Conservation (phyloP, 345 rosid species). For the Eucalyptus grandis region DNA sequence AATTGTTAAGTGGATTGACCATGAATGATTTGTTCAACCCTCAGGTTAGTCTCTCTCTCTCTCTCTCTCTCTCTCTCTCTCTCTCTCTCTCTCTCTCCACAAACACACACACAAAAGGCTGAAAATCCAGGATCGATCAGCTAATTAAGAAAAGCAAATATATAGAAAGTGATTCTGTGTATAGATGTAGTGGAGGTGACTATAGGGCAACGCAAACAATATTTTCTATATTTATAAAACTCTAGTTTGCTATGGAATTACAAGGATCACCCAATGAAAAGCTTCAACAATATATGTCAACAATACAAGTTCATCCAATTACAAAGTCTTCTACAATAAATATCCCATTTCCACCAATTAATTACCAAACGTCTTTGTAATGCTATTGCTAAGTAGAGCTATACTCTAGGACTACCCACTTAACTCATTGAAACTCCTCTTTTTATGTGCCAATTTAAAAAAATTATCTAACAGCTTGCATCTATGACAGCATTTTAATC, state of each 20-base stretch:
- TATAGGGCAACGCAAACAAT: background rate
- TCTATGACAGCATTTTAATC: background rate
- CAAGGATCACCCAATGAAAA: fast-evolving
- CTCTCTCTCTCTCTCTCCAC: too few species aligned
- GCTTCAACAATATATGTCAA: background rate
- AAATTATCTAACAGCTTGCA: background rate
- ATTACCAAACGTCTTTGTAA: background rate
- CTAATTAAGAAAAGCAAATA: background rate
- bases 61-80: too few species aligned
- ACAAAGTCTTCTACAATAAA: background rate
- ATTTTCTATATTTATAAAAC: background rate
- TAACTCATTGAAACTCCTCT: background rate
- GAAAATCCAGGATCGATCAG: fast-evolving
- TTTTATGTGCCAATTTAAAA: background rate
- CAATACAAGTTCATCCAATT: too few species aligned
- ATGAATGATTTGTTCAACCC: background rate
- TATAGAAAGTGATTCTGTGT: background rate
- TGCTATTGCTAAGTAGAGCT: background rate
- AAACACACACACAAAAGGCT: too few species aligned
- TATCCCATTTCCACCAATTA: background rate
- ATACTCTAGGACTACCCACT: background rate
- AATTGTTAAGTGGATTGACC: background rate
- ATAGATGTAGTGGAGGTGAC: background rate
- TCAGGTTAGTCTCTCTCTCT: too few species aligned
- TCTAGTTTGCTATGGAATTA: background rate